Evolutionary conservation across 352 stramenopile genomes (phyloP), one percentile per base, ranked within the genome.

Genomic region (Thalassiosira gravida): DNA sequence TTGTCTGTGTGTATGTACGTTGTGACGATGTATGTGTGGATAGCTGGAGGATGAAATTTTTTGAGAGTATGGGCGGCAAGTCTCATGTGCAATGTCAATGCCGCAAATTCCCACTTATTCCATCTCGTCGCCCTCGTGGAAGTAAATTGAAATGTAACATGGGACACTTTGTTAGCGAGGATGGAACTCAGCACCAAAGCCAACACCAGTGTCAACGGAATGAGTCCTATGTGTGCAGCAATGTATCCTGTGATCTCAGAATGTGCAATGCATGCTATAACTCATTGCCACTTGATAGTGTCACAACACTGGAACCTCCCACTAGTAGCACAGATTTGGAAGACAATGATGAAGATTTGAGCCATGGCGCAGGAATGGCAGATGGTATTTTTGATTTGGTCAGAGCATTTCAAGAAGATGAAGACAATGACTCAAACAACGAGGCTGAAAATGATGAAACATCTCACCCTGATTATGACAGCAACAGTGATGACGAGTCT

Each of bases 101-200:
- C 66, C 29, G 16, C 46, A 1, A 58, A 37, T 74, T 74, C 18
- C 66, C 66, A 24, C 42, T 74, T 7, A 64, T 74, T 16, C 32
- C 65, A 27, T 32, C 52, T 13, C 2, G 14, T 20, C 5, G 8
- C 14, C 50, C 52, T 49, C 37, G 0, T 27, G 20, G 22, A 25
- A 42, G 58, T 13, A 67, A 66, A 49, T 14, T 22, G 18, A 56
- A 58, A 16, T 68, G 67, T 16, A 42, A 52, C 29, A 64, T 18
- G 29, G 14, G 14, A 46, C n/a, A 27, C 1, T 59, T 18, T 59
- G 11, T 6, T 6, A 62, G 53, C 14, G 27, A 62, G 14, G 53
- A 32, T 27, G n/a, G 47, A 30, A 50, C 16, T 20, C 42, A 50
- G 42, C 16, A 50, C 16, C 16, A 9, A 22, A 20, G 16, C 11